Conservation (phyloP, 306 rosid species). For the Vigna angularis region DNA sequence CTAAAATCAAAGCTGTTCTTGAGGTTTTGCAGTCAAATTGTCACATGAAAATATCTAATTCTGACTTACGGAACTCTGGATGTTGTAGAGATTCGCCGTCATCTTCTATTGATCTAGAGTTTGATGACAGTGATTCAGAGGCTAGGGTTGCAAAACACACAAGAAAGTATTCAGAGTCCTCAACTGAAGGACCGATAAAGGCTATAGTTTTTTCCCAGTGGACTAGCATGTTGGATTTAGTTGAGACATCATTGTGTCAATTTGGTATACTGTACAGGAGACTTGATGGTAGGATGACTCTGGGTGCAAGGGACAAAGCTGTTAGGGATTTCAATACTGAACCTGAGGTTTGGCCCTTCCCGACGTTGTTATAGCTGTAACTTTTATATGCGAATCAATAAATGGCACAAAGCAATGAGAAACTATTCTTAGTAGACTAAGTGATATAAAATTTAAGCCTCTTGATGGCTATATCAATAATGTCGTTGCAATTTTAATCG, state of each 20-base stretch:
- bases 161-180: conserved; percentile 54
- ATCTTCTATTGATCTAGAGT: conserved; percentile 30
- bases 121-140: conserved; percentile 55
- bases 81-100: conserved; percentile 50
- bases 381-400: conserved; percentile 24
- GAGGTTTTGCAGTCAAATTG: conserved; percentile 69
- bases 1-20: conserved; percentile 90
- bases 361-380: conserved; percentile 33
- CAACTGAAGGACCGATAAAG: conserved; percentile 65
- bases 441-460: conserved; percentile 29
- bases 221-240: conserved; percentile 96
- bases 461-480: conserved; percentile 18
- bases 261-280: conserved; percentile 70
- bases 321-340: conserved; percentile 84
- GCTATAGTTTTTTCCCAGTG: conserved; percentile 93
- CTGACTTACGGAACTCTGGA: conserved; percentile 43
- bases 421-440: conserved; percentile 12
- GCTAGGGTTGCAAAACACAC: conserved; percentile 53
- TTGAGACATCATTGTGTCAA: conserved; percentile 64
- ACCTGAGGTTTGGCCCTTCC: conserved; percentile 80
- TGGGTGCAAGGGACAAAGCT: conserved; percentile 79
- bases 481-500: conserved; percentile 22
- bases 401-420: conserved; percentile 8
- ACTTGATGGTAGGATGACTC: conserved; percentile 93
- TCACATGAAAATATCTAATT: conserved; percentile 45